Evolutionary conservation across 148 eudicot species (phyloP), one percentile per base, ranked within the genome.

Genomic region (Vaccinium vitisidaea): DNA sequence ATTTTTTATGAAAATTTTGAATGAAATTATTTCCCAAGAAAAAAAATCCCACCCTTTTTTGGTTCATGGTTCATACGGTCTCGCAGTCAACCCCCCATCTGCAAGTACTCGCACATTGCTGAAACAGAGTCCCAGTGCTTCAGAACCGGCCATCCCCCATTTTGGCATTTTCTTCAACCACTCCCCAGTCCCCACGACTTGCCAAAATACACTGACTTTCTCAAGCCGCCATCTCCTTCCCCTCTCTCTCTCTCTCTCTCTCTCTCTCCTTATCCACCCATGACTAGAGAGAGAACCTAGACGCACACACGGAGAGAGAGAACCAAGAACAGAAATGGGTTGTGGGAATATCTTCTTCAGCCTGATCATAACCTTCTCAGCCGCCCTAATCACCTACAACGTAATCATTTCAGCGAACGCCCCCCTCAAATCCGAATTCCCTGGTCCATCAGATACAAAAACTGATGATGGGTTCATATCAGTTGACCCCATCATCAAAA

Each of bases 321-420:
- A 27, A 5, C 58, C 77, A n/a, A 65, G 9, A 23, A 10, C 15
- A 76, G 79, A 86, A 48, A 95, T 92, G 92, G 91, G 92, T 58
- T 93, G 90, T 79, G 92, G 93, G 55, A 92, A 90, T 69, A 59
- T 88, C 79, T 91, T 94, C 90, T 92, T 93, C 92, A 90, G 88
- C 76, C 77, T 93, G 43, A 79, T 95, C 13, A 85, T 94, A 30
- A 88, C 88, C 67, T 91, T 95, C 80, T 97, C 98, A 82, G 96
- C 90, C 61, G 94, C 99, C 39, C 84, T 93, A 18, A 89, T 97
- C 85, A 95, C 98, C 10, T 97, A 97, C 94, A 97, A 97, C 91
- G 88, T 93, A 27, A 90, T 94, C 53, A 86, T 95, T 67, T 97
- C 99, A 3, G 89, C 96, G 23, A 94, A 94, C 81, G 93, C 95